Base-by-base conservation (phyloP, 1,139 yeast genomes). In the Pichia sp. region DNA sequence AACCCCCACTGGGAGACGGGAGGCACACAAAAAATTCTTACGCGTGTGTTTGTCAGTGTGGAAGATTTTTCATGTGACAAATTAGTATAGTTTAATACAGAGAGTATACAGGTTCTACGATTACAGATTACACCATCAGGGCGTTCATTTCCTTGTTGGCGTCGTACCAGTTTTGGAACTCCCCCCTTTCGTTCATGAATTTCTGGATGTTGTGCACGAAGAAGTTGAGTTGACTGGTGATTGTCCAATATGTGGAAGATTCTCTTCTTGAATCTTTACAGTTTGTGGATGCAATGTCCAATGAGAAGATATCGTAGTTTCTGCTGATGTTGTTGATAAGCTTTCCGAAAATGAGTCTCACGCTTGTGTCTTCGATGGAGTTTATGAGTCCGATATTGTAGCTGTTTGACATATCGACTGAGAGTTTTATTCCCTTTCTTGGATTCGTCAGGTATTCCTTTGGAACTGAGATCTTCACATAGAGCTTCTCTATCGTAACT, bases 391-490 rank as follows among this genome's bases (percentile, higher is more conserved):
- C 52, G 33, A 60, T 42, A 36, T 60, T 60, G 22, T 52, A 49
- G 27, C 50, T 51, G 40, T 55, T 57, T 8, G 63, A 54, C 62
- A 64, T 59, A 40, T 62, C 67, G 24, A 56, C 62, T 54, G 54
- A 76, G 70, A 48, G 51, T 54, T 52, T 65, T 61, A 53, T 58
- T 51, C 52, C 71, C 67, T 53, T 72, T 63, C 55, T 75, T 70
- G 58, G 69, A 73, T 55, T 59, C 36, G 44, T 52, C 17, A 63
- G 43, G 38, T 65, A 63, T 7, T 63, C 67, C 42, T 53, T 57
- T 2, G 68, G 67, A 17, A 65, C 50, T 4, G 56, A 49, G 11
- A 65, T 35, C 32, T 56, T 58, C n/a, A 64, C 55, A 8, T 60
- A 60, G 11, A 65, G 43, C 14, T 48, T 51, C 9, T 51, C 50